A percentile compares a stretch with the other conserved stretches of the same genome.
These are phyloP conservation scores for Anthostomella pinea DNA, from an alignment of 2,329 filamentous ascomycete species.

Conservation along the genomic window DNA sequence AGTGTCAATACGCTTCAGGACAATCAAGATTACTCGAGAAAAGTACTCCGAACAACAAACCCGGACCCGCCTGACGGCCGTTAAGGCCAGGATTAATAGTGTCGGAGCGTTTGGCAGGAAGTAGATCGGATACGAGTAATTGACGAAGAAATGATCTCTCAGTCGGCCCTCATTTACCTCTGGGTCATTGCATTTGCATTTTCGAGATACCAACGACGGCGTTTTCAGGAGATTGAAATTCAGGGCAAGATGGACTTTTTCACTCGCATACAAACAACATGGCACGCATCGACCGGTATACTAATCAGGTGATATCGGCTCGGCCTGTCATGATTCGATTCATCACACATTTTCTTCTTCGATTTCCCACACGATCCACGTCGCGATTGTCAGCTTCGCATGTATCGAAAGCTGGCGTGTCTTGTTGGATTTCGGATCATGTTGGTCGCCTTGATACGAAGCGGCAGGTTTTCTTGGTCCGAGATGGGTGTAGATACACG, in stretches of 20 bases:
- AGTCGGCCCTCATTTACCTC: slow-evolving; percentile 20
- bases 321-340: slow-evolving; percentile 2
- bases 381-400: background rate
- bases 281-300: background rate
- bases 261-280: slow-evolving; percentile 3
- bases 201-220: slow-evolving; percentile 46
- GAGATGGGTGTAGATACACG: too few relatives aligned
- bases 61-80: slow-evolving; percentile 52
- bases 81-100: slow-evolving; percentile 18
- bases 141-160: slow-evolving; percentile 35
- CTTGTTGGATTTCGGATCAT: background rate
- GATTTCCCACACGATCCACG: too few relatives aligned
- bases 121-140: slow-evolving; percentile 17
- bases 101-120: slow-evolving; percentile 6
- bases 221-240: slow-evolving; percentile 32
- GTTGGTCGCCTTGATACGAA: background rate
- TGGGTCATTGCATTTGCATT: slow-evolving; percentile 39
- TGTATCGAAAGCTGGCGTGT: too few relatives aligned
- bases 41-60: slow-evolving; percentile 61
- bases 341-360: background rate
- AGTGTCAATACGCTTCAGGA: slow-evolving; percentile 63
- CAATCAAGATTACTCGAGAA: slow-evolving; percentile 63
- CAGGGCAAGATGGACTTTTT: slow-evolving; percentile 7
- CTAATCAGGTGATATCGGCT: background rate
- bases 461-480: too few relatives aligned